Base-by-base conservation (phyloP, 257 asterid species). In the Ilex asprella region DNA sequence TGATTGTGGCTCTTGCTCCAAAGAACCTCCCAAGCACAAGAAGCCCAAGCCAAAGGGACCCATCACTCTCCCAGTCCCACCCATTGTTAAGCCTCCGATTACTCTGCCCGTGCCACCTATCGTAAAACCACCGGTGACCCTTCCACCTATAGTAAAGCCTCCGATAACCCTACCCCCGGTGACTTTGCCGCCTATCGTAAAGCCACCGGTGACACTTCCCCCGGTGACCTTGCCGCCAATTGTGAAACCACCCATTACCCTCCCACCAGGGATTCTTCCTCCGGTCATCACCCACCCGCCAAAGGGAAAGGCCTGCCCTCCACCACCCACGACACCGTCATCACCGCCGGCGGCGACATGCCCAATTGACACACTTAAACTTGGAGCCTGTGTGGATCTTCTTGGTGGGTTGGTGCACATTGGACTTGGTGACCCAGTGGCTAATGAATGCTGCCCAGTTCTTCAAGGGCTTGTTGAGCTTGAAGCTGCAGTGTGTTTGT, bases 321-420 rank as follows among this genome's bases (percentile, higher is more conserved):
- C 85, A 2, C 71, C 80, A 10, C 29, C 68, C 3, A 8, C 39
- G 2, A 58, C 74, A 7, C 29, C 75, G 12, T 0, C 61, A 30
- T 12, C 54, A 15, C 5, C n/a, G 14, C 54, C 54, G 54, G 4
- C 54, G 0, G 79, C 47, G 0, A 79, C 71, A 27, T 89, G 97
- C 79, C 97, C 97, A 6, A 67, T 89, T 6, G 82, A 89, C 78
- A 66, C 91, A 10, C 44, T 84, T 60, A 87, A 89, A 64, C 85
- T 89, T 3, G 97, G 97, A 15, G 97, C 89, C 3, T 89, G 97
- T 46, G 94, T 83, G 74, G 94, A 83, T 62, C 83, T 89, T 57
- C 85, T 89, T 0, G 97, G 95, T 1, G 97, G 94, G 56, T 55
- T 83, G 51, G 77, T 85, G 39, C 89, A 85, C 61, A 74, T 84